Evolutionary conservation across 345 rosid species (phyloP).

Genomic region (Eucalyptus cladocalyx): DNA sequence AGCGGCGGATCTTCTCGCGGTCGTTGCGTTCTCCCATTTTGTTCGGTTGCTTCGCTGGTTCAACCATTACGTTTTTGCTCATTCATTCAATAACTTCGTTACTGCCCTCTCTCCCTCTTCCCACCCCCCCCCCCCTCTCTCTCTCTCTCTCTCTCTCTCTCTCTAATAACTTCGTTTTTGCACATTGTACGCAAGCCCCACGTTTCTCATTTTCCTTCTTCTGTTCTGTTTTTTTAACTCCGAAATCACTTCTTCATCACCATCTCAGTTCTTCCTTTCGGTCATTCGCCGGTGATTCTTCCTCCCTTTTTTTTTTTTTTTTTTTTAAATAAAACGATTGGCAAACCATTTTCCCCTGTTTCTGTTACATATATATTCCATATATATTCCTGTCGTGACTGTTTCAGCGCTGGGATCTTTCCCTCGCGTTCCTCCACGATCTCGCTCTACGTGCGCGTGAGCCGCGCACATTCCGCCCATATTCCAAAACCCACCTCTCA

Average conservation of each 20-base stretch:
- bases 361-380: background rate
- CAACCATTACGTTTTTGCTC: background rate
- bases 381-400: background rate
- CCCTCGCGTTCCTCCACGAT: background rate
- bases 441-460: background rate
- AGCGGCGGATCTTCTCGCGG: background rate
- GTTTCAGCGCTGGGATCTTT: background rate
- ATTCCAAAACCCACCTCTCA: background rate
- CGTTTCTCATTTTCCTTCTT: background rate
- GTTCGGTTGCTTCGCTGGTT: background rate
- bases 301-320: background rate
- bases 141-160: background rate
- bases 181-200: background rate
- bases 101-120: background rate
- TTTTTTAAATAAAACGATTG: background rate
- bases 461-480: constrained; percentile 4
- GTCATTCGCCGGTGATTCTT: background rate
- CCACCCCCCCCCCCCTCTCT: background rate
- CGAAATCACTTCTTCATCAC: background rate
- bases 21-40: background rate
- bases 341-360: background rate
- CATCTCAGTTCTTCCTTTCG: background rate
- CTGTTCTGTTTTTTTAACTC: background rate
- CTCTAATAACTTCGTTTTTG: background rate
- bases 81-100: background rate